Evolutionary conservation across 495 filamentous ascomycete species (phyloP), one percentile per base, ranked within the genome.

Genomic region (Podospora didyma): DNA sequence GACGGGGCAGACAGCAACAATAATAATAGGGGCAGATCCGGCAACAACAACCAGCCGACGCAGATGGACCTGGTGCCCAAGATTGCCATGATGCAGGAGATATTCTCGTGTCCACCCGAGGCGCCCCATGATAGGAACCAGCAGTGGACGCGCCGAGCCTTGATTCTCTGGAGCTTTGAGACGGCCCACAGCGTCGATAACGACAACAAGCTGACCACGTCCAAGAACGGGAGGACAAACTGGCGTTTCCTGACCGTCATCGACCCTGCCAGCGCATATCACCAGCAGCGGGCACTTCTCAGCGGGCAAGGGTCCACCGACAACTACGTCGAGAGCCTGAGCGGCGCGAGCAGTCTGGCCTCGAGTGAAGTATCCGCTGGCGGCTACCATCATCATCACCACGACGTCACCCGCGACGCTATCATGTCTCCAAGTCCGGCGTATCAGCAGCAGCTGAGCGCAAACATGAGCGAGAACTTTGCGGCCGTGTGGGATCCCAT

Each of bases 41-140:
- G 39, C 21, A 17, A 48, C 14, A 39, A 28, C n/a, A 60, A 28
- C 28, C 60, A 52, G 55, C 68, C 53, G 34, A 74, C 75, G 12
- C 75, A 73, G 22, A 77, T 75, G 61, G 75, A 78, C 22, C 65
- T 80, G 16, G 59, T 79, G 19, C 63, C 69, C 21, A 65, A 70
- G 62, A 77, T 78, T 12, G 73, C 74, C 59, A 80, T 79, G 76
- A 69, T 77, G 61, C 77, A 79, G 54, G 77, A 80, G 64, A 68
- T 80, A 35, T 79, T 64, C 68, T 79, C 75, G 1, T 66, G 69
- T 2, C 64, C 73, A 7, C 73, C 75, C 14, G 68, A 59, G 11
- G 47, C 49, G 10, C 39, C 39, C 39, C n/a, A 42, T 17, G 39
- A 2, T 7, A 42, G 39, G 39, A 42, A 42, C 34, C 41, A 63